phyloP scores from a whole-genome alignment of 106 monocot genomes.

The Apostasia shenzhenica region DNA sequence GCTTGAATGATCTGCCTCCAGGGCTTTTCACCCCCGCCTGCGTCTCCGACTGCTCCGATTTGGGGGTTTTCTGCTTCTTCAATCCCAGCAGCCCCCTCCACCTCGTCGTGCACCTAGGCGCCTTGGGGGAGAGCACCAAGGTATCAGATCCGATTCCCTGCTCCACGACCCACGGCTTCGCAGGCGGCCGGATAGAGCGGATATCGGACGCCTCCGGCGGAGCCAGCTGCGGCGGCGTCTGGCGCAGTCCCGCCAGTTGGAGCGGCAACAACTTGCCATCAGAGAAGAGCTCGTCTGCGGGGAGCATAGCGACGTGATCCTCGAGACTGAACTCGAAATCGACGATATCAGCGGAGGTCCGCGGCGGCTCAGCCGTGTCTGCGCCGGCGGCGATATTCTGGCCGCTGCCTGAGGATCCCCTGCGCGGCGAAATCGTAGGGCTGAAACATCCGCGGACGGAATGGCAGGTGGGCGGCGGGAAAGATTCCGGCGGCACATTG shows the following conservation, averaged over 20 bases:
- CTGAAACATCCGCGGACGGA: conserved; percentile 32
- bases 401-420: neutral
- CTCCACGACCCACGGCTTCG: neutral
- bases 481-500: conserved; percentile 18
- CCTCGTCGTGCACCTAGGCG: conserved; percentile 78
- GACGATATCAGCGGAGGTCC: conserved; percentile 15
- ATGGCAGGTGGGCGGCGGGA: conserved; percentile 12
- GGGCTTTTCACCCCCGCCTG: conserved; percentile 7
- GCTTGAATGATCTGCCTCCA: conserved; percentile 23
- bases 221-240: neutral
- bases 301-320: conserved; percentile 55
- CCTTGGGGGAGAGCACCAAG: conserved; percentile 54
- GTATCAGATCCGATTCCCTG: conserved; percentile 15
- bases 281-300: conserved; percentile 87
- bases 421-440: conserved; percentile 36
- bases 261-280: conserved; percentile 88
- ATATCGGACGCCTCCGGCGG: conserved; percentile 4
- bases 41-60: conserved; percentile 8
- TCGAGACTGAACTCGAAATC: conserved; percentile 82
- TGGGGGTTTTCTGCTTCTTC: conserved; percentile 22
- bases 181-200: neutral
- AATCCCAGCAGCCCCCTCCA: conserved; percentile 72
- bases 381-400: neutral
- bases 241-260: conserved; percentile 11
- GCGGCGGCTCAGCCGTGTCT: neutral